Percentiles rank a stretch among this genome's conserved stretches.
Evolutionary conservation across 177 flowering plant genomes (phyloP).

Genomic region (Tripterygium wilfordii): DNA sequence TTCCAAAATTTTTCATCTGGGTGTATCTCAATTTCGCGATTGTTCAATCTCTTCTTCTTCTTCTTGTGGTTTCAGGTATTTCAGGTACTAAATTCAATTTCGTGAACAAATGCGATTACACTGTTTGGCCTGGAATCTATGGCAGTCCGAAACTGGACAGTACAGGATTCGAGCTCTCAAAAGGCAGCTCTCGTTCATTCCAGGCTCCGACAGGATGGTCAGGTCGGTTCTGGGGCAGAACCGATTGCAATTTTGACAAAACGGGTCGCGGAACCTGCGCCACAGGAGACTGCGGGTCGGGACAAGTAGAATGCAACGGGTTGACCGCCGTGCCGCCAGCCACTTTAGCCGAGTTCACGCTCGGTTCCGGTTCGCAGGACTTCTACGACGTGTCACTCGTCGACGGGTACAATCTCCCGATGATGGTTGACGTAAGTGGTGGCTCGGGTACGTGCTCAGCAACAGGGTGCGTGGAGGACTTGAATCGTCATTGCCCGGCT

Average conservation of each 20-base stretch:
- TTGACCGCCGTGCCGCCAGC: constrained; percentile 55
- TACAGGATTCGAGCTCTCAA: constrained; percentile 51
- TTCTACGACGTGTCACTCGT: constrained; percentile 78
- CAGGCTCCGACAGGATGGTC: constrained; percentile 58
- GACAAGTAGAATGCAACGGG: constrained; percentile 46
- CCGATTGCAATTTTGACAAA: constrained; percentile 41
- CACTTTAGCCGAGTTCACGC: constrained; percentile 63
- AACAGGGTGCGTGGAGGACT: constrained; percentile 55
- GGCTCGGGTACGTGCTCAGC: constrained; percentile 37
- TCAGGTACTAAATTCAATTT: constrained; percentile 44
- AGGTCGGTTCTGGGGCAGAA: constrained; percentile 56
- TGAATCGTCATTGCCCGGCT: constrained; percentile 50
- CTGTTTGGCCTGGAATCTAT: constrained; percentile 65
- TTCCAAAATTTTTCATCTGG: no score
- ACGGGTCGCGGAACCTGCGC: constrained; percentile 38
- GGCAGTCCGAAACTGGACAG: constrained; percentile 38
- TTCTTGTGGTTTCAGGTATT: no score
- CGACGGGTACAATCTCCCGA: constrained; percentile 66
- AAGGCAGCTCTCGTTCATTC: constrained; percentile 32
- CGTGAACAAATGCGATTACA: constrained; percentile 46
- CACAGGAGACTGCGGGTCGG: constrained; percentile 66
- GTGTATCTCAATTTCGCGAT: no score
- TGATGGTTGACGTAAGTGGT: constrained; percentile 39
- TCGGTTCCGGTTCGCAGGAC: constrained; percentile 43
- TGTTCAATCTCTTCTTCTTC: no score